These are phyloP conservation scores for Neoboletus subvelutipes DNA, from an alignment of 768 basidiomycete species.

Conservation along the genomic window DNA sequence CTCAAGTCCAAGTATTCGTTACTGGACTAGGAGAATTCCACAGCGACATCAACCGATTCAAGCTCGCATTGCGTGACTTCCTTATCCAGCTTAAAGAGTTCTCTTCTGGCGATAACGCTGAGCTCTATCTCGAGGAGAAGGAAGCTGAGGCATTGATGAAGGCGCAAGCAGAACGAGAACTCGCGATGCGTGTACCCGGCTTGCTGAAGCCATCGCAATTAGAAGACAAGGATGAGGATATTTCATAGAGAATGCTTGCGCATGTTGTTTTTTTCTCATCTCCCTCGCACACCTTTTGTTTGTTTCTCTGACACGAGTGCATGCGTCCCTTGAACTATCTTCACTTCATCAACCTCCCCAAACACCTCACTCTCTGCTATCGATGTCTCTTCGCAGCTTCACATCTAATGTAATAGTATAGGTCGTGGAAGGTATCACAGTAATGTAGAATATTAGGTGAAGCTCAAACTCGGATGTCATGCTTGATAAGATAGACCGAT, in stretches of 20 bases:
- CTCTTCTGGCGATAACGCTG: conserved; percentile 86
- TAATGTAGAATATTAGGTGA: conserved; percentile 30
- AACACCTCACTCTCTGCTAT: conserved; percentile 31
- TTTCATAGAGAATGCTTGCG: conserved; percentile 32
- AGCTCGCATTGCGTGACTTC: conserved; percentile 93
- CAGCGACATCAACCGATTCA: conserved; percentile 86
- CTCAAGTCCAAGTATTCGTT: conserved; percentile 73
- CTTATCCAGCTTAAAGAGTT: conserved; percentile 97
- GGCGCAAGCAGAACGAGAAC: conserved; percentile 80
- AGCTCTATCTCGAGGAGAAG: conserved; percentile 92
- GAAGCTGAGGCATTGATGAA: conserved; percentile 79
- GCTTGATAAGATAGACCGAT: conserved; percentile 14
- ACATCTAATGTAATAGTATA: conserved; percentile 41
- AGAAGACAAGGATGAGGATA: conserved; percentile 92
- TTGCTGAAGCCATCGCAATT: conserved; percentile 95
- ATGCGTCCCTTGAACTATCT: conserved; percentile 29
- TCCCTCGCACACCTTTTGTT: conserved; percentile 17
- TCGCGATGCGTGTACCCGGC: conserved; percentile 93
- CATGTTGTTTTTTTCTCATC: conserved; percentile 28
- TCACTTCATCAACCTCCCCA: conserved; percentile 24
- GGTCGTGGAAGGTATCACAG: conserved; percentile 27
- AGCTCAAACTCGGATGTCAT: background rate
- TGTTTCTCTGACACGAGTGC: conserved; percentile 34
- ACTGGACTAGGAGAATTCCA: conserved; percentile 67
- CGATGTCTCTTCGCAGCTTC: conserved; percentile 30